Evolutionary conservation across 2,329 filamentous ascomycete species (phyloP).

Genomic region (Cordyceps pruinosa): DNA sequence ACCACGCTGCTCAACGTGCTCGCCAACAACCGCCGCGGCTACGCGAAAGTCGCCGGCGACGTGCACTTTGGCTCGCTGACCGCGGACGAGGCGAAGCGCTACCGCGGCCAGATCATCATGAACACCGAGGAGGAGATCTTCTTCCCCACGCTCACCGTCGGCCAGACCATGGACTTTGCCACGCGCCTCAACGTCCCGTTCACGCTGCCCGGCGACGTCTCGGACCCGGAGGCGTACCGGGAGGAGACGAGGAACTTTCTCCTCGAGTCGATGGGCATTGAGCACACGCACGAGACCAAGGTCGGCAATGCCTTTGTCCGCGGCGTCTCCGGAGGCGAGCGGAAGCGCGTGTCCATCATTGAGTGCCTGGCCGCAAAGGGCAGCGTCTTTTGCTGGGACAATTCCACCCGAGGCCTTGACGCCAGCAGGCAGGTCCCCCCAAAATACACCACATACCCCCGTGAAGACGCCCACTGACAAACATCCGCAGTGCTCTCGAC

Average conservation of each 20-base stretch:
- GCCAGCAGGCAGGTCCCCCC: slow-evolving; percentile 45
- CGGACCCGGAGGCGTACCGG: slow-evolving; percentile 38
- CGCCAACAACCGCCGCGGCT: slow-evolving; percentile 56
- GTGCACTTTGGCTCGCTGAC: slow-evolving; percentile 48
- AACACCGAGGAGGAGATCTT: slow-evolving; percentile 63
- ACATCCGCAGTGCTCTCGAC: slow-evolving; percentile 41
- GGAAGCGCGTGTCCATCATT: slow-evolving; percentile 63
- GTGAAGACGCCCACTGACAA: not conserved
- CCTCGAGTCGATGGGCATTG: slow-evolving; percentile 49
- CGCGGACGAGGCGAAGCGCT: slow-evolving; percentile 42
- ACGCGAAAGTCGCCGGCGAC: slow-evolving; percentile 49
- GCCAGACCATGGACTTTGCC: slow-evolving; percentile 65
- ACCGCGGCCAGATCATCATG: slow-evolving; percentile 54
- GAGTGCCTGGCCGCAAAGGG: slow-evolving; percentile 54
- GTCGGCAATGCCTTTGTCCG: slow-evolving; percentile 61
- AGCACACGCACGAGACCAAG: slow-evolving; percentile 56
- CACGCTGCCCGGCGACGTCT: slow-evolving; percentile 36
- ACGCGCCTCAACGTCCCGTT: slow-evolving; percentile 51
- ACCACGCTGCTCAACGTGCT: slow-evolving; percentile 65
- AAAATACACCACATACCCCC: not conserved
- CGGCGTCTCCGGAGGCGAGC: slow-evolving; percentile 61
- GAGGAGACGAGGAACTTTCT: slow-evolving; percentile 45
- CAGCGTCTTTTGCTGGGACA: slow-evolving; percentile 60
- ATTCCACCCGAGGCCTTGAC: slow-evolving; percentile 58
- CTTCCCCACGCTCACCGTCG: slow-evolving; percentile 64